Evolutionary conservation across 2,329 filamentous ascomycete species (phyloP).

Genomic region (Colletotrichum scovillei): DNA sequence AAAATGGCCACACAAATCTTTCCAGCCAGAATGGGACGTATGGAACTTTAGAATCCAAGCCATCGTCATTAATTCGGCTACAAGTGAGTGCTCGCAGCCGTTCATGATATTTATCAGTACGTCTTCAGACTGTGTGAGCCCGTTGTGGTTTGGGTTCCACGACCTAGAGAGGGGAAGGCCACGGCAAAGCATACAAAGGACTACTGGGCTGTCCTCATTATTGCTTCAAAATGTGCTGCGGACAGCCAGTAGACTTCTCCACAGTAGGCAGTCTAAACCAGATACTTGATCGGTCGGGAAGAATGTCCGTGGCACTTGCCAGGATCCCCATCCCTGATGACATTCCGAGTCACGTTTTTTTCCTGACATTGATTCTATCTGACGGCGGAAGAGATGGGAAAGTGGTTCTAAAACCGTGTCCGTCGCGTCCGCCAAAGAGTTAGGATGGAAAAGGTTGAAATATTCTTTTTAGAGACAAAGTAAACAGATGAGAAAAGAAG

Average conservation of each 20-base stretch:
- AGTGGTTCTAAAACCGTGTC: not conserved
- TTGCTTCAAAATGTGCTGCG: too few relatives aligned
- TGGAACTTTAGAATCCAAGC: not conserved
- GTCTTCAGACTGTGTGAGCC: not conserved
- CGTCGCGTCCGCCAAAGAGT: not conserved
- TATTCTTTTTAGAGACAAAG: not conserved
- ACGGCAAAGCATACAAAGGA: too few relatives aligned
- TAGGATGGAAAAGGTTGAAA: not conserved
- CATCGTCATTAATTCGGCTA: not conserved
- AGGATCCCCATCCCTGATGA: not conserved
- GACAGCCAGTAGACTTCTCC: too few relatives aligned
- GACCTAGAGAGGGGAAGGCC: too few relatives aligned
- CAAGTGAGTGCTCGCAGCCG: not conserved
- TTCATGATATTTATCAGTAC: not conserved
- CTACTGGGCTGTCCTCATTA: too few relatives aligned
- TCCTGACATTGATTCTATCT: not conserved
- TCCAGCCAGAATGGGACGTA: too few relatives aligned
- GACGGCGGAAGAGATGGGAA: not conserved
- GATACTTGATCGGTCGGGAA: not conserved
- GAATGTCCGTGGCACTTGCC: not conserved
- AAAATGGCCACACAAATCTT: not conserved
- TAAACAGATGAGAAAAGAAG: not conserved
- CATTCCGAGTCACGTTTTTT: not conserved
- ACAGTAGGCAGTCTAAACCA: too few relatives aligned
- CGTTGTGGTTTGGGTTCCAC: not conserved